Base-by-base conservation (phyloP, 164 flowering plant genomes). In the Nymphaea colorata region DNA sequence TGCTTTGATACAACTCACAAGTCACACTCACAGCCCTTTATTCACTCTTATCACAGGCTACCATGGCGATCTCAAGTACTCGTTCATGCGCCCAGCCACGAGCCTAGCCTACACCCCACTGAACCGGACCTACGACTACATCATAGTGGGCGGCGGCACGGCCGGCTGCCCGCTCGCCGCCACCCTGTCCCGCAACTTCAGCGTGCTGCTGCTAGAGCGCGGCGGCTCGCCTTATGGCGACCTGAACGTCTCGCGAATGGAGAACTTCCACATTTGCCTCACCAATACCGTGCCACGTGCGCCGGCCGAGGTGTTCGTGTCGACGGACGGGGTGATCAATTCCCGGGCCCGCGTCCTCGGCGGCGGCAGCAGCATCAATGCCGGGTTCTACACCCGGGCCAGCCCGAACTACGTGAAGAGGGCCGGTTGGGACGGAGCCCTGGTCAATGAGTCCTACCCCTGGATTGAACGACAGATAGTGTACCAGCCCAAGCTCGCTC, bases 101-200 rank as follows among this genome's bases (percentile, higher is more conserved):
- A 51, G 57, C 57, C 12, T 51, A 51, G 57, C 57, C 57, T 8
- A 51, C 57, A 8, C 57, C 57, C 57, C 57, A 51, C 57, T 51
- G 55, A 65, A 14, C 62, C 67, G 0, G n/a, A 61, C 66, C 1
- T 91, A 78, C 65, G 99, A 94, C 70, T 94, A 94, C 76, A 94
- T 91, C 67, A 78, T 94, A 3, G 82, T 91, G 15, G 99, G 99
- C 43, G 99, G 99, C 17, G 99, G 99, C 68, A 91, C 99, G 16
- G 92, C 98, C 0, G 99, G 98, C 8, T 94, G 99, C 63, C 98
- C 99, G 7, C 73, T 94, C 65, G 98, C 98, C 0, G 91, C 98
- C 15, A 94, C 99, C 2, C 82, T 94, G 43, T 94, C 99, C 3
- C 80, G 75, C 47, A 86, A 84, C n/a, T 88, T 72, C 88, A 86